phyloP scores from a whole-genome alignment of 345 rosid species.

The Ceriops decandra region DNA sequence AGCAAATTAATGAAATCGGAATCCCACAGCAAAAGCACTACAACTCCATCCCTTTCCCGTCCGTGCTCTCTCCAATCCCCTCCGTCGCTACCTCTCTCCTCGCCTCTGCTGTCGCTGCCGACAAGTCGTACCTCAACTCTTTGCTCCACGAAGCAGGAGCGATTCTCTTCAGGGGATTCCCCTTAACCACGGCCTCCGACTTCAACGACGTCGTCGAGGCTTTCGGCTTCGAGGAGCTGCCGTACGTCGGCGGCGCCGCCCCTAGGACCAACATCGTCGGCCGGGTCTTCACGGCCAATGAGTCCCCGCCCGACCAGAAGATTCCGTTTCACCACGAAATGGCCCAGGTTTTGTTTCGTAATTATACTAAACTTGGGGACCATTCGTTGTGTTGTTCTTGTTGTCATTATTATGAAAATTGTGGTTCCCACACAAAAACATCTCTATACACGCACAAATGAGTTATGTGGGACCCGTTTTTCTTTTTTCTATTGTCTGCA shows the following conservation, averaged over 20 bases:
- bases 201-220: slow-evolving; percentile 88
- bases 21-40: slow-evolving; percentile 51
- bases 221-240: slow-evolving; percentile 83
- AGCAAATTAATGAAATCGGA: slow-evolving; percentile 33
- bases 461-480: no score
- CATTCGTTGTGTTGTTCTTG: no score
- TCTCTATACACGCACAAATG: no score
- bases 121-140: slow-evolving; percentile 54
- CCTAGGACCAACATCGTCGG: slow-evolving; percentile 80
- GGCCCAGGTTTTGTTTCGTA: slow-evolving; percentile 59
- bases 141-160: slow-evolving; percentile 62
- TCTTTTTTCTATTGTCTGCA: no score
- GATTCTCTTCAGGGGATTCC: slow-evolving; percentile 66
- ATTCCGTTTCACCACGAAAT: slow-evolving; percentile 93
- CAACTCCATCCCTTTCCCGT: slow-evolving; percentile 52
- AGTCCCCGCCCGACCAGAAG: slow-evolving; percentile 88
- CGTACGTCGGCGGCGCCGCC: slow-evolving; percentile 87
- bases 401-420: no score
- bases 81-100: slow-evolving; percentile 28
- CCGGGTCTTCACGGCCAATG: slow-evolving; percentile 87
- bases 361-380: no score
- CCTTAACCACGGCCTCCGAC: slow-evolving; percentile 50
- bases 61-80: slow-evolving; percentile 42
- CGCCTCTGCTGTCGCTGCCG: slow-evolving; percentile 34
- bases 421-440: no score